A percentile compares a stretch with the other conserved stretches of the same genome.
Evolutionary conservation across 495 filamentous ascomycete species (phyloP).

Genomic region (Letharia columbiana): DNA sequence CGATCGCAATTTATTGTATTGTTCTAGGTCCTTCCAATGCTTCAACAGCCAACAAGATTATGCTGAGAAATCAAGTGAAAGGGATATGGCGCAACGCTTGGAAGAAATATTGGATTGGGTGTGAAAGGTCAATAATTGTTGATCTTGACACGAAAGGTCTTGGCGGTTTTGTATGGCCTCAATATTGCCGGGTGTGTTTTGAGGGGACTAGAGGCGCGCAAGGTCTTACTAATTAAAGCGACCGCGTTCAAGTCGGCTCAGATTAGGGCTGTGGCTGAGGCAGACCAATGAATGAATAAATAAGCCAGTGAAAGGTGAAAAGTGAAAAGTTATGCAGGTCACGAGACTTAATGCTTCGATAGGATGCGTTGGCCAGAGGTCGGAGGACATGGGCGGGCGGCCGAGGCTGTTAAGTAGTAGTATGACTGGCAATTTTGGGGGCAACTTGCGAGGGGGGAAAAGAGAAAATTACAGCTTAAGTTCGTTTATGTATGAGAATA

Average conservation of each 20-base stretch:
- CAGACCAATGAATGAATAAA: background rate
- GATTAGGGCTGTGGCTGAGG: background rate
- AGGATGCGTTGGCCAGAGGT: background rate
- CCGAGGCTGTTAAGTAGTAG: background rate
- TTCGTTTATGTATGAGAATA: background rate
- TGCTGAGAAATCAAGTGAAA: background rate
- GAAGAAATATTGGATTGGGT: background rate
- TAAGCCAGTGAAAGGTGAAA: background rate
- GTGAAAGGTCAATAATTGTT: background rate
- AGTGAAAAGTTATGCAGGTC: constrained; percentile 2
- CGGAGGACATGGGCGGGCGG: background rate
- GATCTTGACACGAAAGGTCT: background rate
- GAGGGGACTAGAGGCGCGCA: background rate
- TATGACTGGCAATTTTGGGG: background rate
- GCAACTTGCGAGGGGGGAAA: background rate
- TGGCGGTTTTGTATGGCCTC: background rate
- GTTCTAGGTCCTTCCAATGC: background rate
- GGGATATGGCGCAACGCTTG: background rate
- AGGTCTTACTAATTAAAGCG: background rate
- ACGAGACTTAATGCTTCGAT: constrained; percentile 3
- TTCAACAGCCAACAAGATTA: background rate
- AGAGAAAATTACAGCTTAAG: background rate
- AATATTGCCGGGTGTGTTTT: background rate
- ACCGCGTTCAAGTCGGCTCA: background rate
- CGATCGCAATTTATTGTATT: background rate